A percentile compares a stretch with the other conserved stretches of the same genome.
These are phyloP conservation scores for Diplocarpon rosae DNA, from an alignment of 2,329 filamentous ascomycete genomes.

Conservation along the genomic window DNA sequence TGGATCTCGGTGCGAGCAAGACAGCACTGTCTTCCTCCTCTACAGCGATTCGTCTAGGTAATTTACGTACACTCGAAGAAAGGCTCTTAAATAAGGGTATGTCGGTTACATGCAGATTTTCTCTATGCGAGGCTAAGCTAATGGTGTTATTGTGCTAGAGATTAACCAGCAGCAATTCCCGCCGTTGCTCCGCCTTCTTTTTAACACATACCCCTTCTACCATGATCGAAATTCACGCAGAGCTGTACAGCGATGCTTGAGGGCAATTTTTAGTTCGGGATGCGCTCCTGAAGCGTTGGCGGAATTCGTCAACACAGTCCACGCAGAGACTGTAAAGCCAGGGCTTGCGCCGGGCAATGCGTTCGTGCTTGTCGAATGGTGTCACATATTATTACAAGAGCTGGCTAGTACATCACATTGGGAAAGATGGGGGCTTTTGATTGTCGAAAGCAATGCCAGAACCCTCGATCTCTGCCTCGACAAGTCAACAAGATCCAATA, in stretches of 20 bases:
- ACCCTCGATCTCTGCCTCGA: constrained; percentile 69
- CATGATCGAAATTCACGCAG: constrained; percentile 73
- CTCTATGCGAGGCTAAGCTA: not conserved
- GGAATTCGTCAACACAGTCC: constrained; percentile 55
- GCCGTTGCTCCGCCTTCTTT: constrained; percentile 59
- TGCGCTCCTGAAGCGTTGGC: constrained; percentile 46
- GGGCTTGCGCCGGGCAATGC: constrained; percentile 70
- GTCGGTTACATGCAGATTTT: constrained; percentile 4
- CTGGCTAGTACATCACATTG: constrained; percentile 51
- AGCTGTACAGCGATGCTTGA: constrained; percentile 72
- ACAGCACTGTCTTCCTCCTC: constrained; percentile 50
- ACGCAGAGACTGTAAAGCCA: constrained; percentile 62
- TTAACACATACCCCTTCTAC: constrained; percentile 82
- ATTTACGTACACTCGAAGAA: constrained; percentile 46
- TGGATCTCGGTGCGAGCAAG: constrained; percentile 41
- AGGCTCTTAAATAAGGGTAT: constrained; percentile 44
- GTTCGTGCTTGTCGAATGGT: constrained; percentile 88
- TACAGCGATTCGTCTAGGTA: constrained; percentile 42
- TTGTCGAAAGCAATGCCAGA: constrained; percentile 59
- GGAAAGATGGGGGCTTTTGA: constrained; percentile 52
- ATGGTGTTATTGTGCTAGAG: constrained; percentile 14
- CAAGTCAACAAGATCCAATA: constrained; percentile 47
- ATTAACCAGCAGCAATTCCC: constrained; percentile 34
- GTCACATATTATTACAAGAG: constrained; percentile 64
- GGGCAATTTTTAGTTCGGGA: constrained; percentile 49